Evolutionary conservation across 2,329 filamentous ascomycete species (phyloP), one percentile per base, ranked within the genome.

Genomic region (Colletotrichum sp.): DNA sequence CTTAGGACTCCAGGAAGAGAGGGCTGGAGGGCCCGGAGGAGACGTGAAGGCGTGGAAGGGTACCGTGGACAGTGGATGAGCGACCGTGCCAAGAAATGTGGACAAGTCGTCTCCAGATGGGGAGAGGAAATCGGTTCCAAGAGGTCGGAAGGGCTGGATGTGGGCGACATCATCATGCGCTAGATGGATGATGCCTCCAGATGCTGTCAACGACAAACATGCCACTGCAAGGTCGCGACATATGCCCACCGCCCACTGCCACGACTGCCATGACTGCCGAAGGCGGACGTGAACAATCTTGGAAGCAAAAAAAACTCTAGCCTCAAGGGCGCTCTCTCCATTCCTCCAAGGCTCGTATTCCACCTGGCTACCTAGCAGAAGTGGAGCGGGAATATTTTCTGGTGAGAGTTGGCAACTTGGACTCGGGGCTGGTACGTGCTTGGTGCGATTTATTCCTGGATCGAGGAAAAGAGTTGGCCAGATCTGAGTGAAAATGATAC

Each of bases 171-270:
- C 55, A 44, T 72, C 55, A 75, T 39, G 67, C 57, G 52, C 32
- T 49, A 36, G 68, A 62, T 71, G 72, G 68, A 72, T 75, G 62
- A 72, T 75, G 60, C 72, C 39, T 75, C 68, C 52, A 71, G 68
- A 24, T 8, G 55, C 52, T 72, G 72, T 72, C 72, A 74, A 73
- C 36, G 26, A 65, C 71, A 74, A 68, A 69, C 74, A 63, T n/a
- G 28, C 68, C 68, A 70, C 57, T 63, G 57, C 55, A 52, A 36
- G 52, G 57, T 34, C 26, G 26, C 32, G 18, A 52, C 57, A 73
- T 73, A 34, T 68, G 57, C 28, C 39, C 24, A 26, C 21, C 28
- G n/a, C 21, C 18, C 8, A 44, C 16, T 18, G 16, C 36, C 16
- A 44, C 36, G 16, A 44, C 44, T 49, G 44, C 44, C 44, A 49